phyloP scores from a whole-genome alignment of 129 eudicot species.

The Artemisia tridentata region DNA sequence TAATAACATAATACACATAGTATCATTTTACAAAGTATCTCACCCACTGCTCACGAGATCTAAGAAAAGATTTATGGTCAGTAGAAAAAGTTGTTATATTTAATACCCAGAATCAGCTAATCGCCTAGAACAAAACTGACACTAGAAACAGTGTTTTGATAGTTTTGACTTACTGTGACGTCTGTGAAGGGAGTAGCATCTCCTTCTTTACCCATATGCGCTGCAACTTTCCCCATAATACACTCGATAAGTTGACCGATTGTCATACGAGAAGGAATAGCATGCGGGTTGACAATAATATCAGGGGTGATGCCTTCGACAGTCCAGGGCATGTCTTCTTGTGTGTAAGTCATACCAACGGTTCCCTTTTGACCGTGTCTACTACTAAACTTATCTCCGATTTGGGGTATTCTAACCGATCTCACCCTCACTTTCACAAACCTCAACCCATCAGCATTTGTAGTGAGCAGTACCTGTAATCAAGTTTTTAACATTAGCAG shows the following conservation, averaged over 20 bases:
- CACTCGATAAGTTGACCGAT: conserved; percentile 97
- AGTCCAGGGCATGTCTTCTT: conserved; percentile 99
- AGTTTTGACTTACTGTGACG: conserved; percentile 60
- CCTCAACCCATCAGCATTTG: conserved; percentile 90
- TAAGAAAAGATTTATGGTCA: too few species aligned
- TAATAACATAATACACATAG: neutral
- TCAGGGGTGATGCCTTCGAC: conserved; percentile 89
- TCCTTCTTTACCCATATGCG: conserved; percentile 99
- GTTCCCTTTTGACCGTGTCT: conserved; percentile 98
- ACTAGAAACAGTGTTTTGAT: neutral
- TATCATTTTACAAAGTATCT: too few species aligned
- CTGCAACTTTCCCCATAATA: conserved; percentile 96
- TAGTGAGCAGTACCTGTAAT: conserved; percentile 63
- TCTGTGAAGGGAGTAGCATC: conserved; percentile 97
- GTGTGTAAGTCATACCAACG: conserved; percentile 95
- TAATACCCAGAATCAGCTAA: neutral
- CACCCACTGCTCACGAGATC: too few species aligned
- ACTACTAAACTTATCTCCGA: conserved; percentile 95
- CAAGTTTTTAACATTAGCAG: neutral
- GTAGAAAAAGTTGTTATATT: too few species aligned
- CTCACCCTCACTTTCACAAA: conserved; percentile 95
- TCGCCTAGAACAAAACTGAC: neutral
- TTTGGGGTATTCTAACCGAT: conserved; percentile 89
- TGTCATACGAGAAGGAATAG: conserved; percentile 98
- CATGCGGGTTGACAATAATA: conserved; percentile 91